A percentile compares a stretch with the other conserved stretches of the same genome.
phyloP scores from a whole-genome alignment of 257 asterid genomes.

The Mitragyna speciosa region DNA sequence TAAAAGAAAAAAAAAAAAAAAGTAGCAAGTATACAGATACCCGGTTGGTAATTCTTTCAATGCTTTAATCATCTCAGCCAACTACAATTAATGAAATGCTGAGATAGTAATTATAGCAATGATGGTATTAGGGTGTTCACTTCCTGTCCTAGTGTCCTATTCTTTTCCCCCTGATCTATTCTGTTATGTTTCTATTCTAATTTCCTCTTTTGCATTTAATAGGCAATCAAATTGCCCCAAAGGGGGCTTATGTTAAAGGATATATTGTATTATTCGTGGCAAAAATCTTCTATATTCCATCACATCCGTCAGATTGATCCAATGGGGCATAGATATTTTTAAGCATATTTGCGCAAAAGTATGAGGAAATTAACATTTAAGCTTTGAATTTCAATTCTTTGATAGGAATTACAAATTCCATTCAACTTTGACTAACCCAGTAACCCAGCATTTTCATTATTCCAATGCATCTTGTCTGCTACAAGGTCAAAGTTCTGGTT shows the following conservation, averaged over 20 bases:
- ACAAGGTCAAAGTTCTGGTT: not conserved
- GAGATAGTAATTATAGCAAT: not conserved
- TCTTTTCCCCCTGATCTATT: not conserved
- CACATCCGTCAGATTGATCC: not conserved
- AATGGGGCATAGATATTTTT: not conserved
- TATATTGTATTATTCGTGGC: too few species aligned
- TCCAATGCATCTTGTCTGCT: not conserved
- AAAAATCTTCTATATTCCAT: not conserved
- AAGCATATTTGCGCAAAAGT: not conserved
- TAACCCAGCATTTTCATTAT: not conserved
- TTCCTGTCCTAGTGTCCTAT: not conserved
- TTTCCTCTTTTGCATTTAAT: not conserved
- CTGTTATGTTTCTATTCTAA: not conserved
- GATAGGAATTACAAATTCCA: not conserved
- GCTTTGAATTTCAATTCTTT: not conserved
- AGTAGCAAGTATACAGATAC: too few species aligned
- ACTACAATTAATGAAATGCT: not conserved
- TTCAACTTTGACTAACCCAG: not conserved
- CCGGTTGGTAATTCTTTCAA: not conserved
- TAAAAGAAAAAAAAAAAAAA: not conserved
- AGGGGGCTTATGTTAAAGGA: not conserved
- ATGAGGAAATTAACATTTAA: not conserved
- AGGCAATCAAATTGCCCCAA: not conserved
- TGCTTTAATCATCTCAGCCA: not conserved
- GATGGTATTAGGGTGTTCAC: not conserved